Percentiles rank a stretch among this genome's conserved stretches.
Conservation (phyloP, 805 yeast species). For the Kluyveromyces aestuarii region DNA sequence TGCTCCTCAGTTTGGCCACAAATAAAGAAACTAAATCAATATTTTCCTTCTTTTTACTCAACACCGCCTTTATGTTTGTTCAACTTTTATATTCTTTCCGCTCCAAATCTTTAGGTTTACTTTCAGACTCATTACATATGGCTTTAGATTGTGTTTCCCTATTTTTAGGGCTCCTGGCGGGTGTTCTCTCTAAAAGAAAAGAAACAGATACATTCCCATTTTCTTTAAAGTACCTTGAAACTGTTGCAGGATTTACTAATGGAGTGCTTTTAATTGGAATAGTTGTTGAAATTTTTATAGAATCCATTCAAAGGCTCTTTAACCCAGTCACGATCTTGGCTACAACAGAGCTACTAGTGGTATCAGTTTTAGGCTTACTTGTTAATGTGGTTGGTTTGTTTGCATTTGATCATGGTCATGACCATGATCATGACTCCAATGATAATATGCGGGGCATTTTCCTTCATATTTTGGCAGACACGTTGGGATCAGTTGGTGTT, state of each 20-base stretch:
- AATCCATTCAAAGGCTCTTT: constrained; percentile 72
- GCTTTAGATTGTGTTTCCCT: constrained; percentile 88
- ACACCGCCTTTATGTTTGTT: constrained; percentile 88
- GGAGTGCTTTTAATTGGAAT: constrained; percentile 84
- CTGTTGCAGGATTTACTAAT: constrained; percentile 91
- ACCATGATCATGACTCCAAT: constrained; percentile 30
- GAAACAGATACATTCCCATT: constrained; percentile 72
- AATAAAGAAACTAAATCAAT: constrained; percentile 78
- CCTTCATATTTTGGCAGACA: constrained; percentile 88
- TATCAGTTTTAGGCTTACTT: constrained; percentile 71
- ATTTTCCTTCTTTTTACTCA: constrained; percentile 74
- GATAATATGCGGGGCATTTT: constrained; percentile 91
- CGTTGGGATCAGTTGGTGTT: constrained; percentile 94
- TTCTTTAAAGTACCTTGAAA: constrained; percentile 78
- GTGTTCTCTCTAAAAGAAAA: constrained; percentile 50
- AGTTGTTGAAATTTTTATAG: constrained; percentile 78
- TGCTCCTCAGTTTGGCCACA: constrained; percentile 29
- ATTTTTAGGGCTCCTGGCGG: constrained; percentile 82
- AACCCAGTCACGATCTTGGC: constrained; percentile 71
- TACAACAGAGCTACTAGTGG: constrained; percentile 77
- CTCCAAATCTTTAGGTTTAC: constrained; percentile 81
- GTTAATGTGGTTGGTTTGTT: constrained; percentile 90
- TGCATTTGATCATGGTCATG: constrained; percentile 85
- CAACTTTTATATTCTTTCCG: constrained; percentile 87
- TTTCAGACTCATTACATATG: constrained; percentile 95